Conservation (phyloP, 345 rosid species). For the Citrus maxima region DNA sequence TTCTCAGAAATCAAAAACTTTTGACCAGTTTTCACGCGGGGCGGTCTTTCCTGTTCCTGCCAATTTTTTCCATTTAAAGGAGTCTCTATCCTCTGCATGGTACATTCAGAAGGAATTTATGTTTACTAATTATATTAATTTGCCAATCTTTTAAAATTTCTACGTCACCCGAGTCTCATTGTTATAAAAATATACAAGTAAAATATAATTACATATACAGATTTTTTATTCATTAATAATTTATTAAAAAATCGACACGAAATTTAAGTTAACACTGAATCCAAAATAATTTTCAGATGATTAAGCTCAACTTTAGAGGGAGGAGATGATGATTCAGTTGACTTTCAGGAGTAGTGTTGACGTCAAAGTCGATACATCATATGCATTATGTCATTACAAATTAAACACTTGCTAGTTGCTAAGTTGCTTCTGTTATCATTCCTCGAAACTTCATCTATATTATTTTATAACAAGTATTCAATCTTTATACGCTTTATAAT, state of each 20-base stretch:
- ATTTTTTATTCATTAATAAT: too few species aligned
- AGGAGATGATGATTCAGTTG: constrained; percentile 10
- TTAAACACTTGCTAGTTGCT: constrained; percentile 21
- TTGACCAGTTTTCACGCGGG: neutral
- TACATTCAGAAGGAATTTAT: too few species aligned
- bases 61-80: neutral
- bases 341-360: constrained; percentile 24
- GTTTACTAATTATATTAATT: too few species aligned
- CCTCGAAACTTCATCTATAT: constrained; percentile 35
- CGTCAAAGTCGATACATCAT: constrained; percentile 39
- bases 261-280: too few species aligned
- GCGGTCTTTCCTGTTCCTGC: neutral
- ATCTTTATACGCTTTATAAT: neutral
- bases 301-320: neutral
- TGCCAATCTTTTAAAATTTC: too few species aligned
- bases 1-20: neutral
- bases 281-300: too few species aligned
- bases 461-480: neutral
- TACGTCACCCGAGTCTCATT: too few species aligned
- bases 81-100: neutral
- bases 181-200: too few species aligned
- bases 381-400: constrained; percentile 11
- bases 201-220: too few species aligned
- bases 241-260: too few species aligned
- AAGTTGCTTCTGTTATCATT: constrained; percentile 34